phyloP scores from a whole-genome alignment of 129 eudicot species.

The Lonicera japonica region DNA sequence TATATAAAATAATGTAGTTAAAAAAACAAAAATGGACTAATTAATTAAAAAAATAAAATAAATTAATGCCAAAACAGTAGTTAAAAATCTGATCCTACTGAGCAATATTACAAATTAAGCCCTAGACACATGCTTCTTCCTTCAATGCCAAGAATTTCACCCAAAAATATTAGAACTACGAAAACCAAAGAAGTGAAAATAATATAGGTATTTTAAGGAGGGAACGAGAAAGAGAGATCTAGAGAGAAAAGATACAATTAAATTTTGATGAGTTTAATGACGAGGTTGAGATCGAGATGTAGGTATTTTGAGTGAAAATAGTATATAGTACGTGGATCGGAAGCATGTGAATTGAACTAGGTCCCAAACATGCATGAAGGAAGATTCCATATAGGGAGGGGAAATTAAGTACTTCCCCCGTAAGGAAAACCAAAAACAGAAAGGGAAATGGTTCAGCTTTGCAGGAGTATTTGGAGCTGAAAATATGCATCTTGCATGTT shows the following conservation, averaged over 20 bases:
- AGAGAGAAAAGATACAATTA: neutral
- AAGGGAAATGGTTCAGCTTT: neutral
- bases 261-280: neutral
- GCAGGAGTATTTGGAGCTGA: too few relatives aligned
- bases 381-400: conserved; percentile 16
- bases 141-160: conserved; percentile 2
- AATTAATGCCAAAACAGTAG: too few relatives aligned
- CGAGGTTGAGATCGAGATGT: neutral
- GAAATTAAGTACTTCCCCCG: too few relatives aligned
- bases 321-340: too few relatives aligned
- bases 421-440: neutral
- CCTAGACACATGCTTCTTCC: conserved; percentile 1
- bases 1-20: too few relatives aligned
- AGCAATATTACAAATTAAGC: too few relatives aligned
- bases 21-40: too few relatives aligned
- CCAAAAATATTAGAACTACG: neutral
- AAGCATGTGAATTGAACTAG: conserved; percentile 27
- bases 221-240: neutral
- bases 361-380: conserved; percentile 20
- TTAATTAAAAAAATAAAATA: too few relatives aligned
- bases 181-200: neutral
- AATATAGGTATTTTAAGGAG: too few relatives aligned
- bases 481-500: neutral
- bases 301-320: conserved; percentile 10
- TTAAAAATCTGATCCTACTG: too few relatives aligned